These are phyloP conservation scores for Aphelidium insulamus DNA, from an alignment of 371 early-diverging fungal species.

Conservation along the genomic window DNA sequence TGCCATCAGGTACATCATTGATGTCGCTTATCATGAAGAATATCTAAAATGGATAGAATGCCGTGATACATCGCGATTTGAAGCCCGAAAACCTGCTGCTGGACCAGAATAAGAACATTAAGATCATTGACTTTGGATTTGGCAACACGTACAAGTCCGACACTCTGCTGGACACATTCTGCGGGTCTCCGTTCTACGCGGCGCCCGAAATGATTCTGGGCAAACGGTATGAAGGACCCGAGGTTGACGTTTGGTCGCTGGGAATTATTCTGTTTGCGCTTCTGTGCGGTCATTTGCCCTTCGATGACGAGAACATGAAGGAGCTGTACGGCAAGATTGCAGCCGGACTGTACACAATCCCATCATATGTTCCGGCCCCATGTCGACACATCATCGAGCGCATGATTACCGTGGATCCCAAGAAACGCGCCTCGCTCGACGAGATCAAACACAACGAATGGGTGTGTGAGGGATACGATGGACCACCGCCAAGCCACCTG, in stretches of 20 bases:
- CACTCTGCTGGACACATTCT: slow-evolving; percentile 19
- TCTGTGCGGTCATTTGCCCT: slow-evolving; percentile 19
- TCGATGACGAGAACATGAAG: slow-evolving; percentile 28
- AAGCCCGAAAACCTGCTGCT: slow-evolving; percentile 15
- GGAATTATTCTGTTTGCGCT: slow-evolving; percentile 25
- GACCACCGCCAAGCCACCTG: slow-evolving; percentile 15
- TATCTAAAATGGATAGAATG: slow-evolving; percentile 6
- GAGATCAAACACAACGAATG: slow-evolving; percentile 23
- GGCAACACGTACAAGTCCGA: slow-evolving; percentile 18
- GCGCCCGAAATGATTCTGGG: slow-evolving; percentile 63
- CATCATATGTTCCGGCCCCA: slow-evolving; percentile 18
- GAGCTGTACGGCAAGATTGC: slow-evolving; percentile 30
- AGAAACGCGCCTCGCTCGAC: slow-evolving; percentile 18
- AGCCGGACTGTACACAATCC: slow-evolving; percentile 15
- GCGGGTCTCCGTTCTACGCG: slow-evolving; percentile 50
- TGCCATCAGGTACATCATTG: slow-evolving; percentile 12
- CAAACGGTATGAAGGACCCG: slow-evolving; percentile 12
- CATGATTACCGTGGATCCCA: slow-evolving; percentile 23
- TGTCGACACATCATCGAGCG: slow-evolving; percentile 19
- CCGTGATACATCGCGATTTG: slow-evolving; percentile 22
- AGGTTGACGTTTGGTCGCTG: slow-evolving; percentile 11
- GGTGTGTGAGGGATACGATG: slow-evolving; percentile 21
- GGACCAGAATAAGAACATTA: slow-evolving; percentile 5
- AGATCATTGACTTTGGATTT: slow-evolving; percentile 25
- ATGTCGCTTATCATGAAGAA: too few relatives aligned